These are phyloP conservation scores for Sergeia podlipaevii DNA, from an alignment of 208 protist genomes.

Conservation along the genomic window DNA sequence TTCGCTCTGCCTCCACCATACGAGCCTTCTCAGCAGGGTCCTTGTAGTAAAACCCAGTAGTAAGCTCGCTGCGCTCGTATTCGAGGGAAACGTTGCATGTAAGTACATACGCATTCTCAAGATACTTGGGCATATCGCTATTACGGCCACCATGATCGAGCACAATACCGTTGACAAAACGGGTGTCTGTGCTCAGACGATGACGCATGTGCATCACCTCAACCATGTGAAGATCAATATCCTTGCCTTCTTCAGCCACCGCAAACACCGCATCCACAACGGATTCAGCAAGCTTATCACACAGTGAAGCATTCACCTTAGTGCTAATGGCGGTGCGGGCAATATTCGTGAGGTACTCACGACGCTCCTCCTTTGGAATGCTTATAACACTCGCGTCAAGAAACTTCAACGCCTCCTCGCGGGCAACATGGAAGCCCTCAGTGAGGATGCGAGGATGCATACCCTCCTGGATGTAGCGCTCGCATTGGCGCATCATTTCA, in stretches of 20 bases:
- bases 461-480: slow-evolving; percentile 97
- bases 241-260: slow-evolving; percentile 73
- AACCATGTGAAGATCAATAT: slow-evolving; percentile 99
- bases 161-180: slow-evolving; percentile 98
- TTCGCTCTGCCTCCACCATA: slow-evolving; percentile 97
- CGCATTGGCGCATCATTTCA: slow-evolving; percentile 98
- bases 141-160: slow-evolving; percentile 99
- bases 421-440: slow-evolving; percentile 98
- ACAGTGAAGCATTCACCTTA: slow-evolving; percentile 86
- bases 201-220: slow-evolving; percentile 99
- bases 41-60: slow-evolving; percentile 98
- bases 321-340: slow-evolving; percentile 95
- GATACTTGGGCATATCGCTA: slow-evolving; percentile 97
- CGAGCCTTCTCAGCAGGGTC: slow-evolving; percentile 96
- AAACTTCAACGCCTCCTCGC: slow-evolving; percentile 91
- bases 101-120: slow-evolving; percentile 98
- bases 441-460: slow-evolving; percentile 98
- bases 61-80: slow-evolving; percentile 99
- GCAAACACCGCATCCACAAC: slow-evolving; percentile 97
- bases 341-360: slow-evolving; percentile 95
- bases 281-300: slow-evolving; percentile 88
- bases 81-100: slow-evolving; percentile 99
- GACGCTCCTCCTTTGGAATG: slow-evolving; percentile 63
- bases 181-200: slow-evolving; percentile 94
- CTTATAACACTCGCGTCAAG: slow-evolving; percentile 62